Conservation (phyloP, 306 rosid genomes). For the Amphicarpaea edgeworthii region DNA sequence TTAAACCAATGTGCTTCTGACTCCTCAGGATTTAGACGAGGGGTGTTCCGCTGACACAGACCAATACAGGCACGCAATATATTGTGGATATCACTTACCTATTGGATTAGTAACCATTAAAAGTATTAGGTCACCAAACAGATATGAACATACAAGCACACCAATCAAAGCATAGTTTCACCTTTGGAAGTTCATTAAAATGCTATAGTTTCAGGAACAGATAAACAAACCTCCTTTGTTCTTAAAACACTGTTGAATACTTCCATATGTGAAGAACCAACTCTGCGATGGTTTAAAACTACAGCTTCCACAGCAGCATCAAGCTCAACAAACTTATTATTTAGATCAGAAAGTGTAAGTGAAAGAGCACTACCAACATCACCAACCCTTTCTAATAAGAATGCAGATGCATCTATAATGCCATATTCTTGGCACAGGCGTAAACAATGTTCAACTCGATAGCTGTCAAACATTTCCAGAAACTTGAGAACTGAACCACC, state of each 20-base stretch:
- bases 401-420: constrained; percentile 91
- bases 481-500: constrained; percentile 89
- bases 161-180: constrained; percentile 37
- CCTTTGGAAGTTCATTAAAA: constrained; percentile 36
- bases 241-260: constrained; percentile 52
- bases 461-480: constrained; percentile 91
- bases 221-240: constrained; percentile 75
- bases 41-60: constrained; percentile 97
- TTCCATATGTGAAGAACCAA: constrained; percentile 55
- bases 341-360: constrained; percentile 82
- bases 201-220: constrained; percentile 37
- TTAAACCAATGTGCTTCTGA: constrained; percentile 95
- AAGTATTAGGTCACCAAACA: constrained; percentile 39
- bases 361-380: constrained; percentile 93
- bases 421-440: constrained; percentile 87
- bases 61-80: constrained; percentile 84
- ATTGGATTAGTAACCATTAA: constrained; percentile 42
- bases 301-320: constrained; percentile 74
- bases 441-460: constrained; percentile 90
- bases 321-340: constrained; percentile 79
- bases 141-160: constrained; percentile 38
- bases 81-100: constrained; percentile 70
- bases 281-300: constrained; percentile 50
- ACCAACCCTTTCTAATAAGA: constrained; percentile 93
- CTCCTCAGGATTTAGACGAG: constrained; percentile 93